Base-by-base conservation (phyloP, 805 yeast genomes). In the Metschnikowia bowlesiae region DNA sequence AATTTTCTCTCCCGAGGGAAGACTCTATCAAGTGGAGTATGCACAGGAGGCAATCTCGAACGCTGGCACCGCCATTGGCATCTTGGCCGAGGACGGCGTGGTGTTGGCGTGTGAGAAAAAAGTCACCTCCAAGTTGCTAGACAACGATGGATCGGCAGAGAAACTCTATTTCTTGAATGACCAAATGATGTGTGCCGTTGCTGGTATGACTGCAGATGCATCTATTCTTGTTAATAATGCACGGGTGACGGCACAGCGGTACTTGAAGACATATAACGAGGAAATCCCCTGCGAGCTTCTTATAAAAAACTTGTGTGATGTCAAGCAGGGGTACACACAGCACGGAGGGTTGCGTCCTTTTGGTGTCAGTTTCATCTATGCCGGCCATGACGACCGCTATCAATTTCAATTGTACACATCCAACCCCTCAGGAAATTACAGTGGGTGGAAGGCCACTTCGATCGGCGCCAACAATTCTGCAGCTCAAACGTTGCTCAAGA, bases 341-440 rank as follows among this genome's bases (percentile, higher is more conserved):
- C 96, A 88, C 65, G 99, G 99, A 65, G 99, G 99, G 35, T 79
- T 94, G 63, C 85, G 99, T 70, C 99, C 99, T 18, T 94, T 90
- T 67, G 99, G 99, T 63, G 99, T 94, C 38, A 87, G 96, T 47
- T 91, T 94, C 70, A 81, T 94, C 53, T 94, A 88, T 64, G 99
- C 98, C 6, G 99, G 99, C 7, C 86, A 84, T 64, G 99, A 94
- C 67, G 92, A 89, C 48, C 74, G 89, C 62, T 85, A 84, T 62
- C 90, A 90, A 32, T 94, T 86, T 76, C 99, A 94, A 69, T 76
- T 94, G 58, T 94, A 85, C 72, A 91, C 97, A 6, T 87, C 96
- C 26, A 94, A 94, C 66, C 99, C 99, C 11, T 88, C 96, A 0
- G 99, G 99, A 29, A 94, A 94, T 71, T 94, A 91, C 68, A 82